phyloP scores from a whole-genome alignment of 208 protist genomes.

The Polymyxa betae region DNA sequence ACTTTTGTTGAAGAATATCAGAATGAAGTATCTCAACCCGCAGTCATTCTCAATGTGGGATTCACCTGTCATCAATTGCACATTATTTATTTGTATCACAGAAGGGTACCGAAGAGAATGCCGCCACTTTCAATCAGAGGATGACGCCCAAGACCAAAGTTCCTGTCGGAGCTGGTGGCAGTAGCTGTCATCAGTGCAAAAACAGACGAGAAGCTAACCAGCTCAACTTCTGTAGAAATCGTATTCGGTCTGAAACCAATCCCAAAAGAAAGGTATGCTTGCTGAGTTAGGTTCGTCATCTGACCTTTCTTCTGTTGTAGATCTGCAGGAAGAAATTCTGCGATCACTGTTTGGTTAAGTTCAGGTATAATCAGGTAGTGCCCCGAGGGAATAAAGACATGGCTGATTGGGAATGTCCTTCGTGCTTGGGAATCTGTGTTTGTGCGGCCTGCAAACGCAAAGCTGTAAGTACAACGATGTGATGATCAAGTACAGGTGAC shows the following conservation, averaged over 20 bases:
- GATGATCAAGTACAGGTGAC: too few species aligned
- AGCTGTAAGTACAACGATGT: not conserved
- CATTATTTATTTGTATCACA: too few species aligned
- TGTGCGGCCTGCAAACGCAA: slow-evolving; percentile 58
- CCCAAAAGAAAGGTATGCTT: slow-evolving; percentile 33
- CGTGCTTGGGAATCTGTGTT: slow-evolving; percentile 55
- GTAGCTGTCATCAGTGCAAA: slow-evolving; percentile 62
- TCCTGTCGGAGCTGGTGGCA: slow-evolving; percentile 32
- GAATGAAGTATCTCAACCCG: too few species aligned
- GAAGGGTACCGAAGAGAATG: too few species aligned
- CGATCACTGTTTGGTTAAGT: slow-evolving; percentile 61
- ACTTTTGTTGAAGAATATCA: too few species aligned
- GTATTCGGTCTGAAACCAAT: not conserved
- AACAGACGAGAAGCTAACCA: slow-evolving; percentile 40
- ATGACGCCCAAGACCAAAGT: slow-evolving; percentile 53
- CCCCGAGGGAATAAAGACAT: slow-evolving; percentile 3
- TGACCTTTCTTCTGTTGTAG: not conserved
- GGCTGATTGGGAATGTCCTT: slow-evolving; percentile 55
- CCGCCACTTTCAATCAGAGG: not conserved
- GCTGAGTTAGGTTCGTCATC: not conserved
- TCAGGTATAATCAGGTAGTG: not conserved
- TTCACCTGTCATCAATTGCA: too few species aligned
- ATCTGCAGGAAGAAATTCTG: slow-evolving; percentile 60
- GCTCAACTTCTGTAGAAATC: slow-evolving; percentile 55
- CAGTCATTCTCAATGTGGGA: too few species aligned